phyloP scores from a whole-genome alignment of 192 early-diverging fungal species.

The Rhizophlyctis rosea region DNA sequence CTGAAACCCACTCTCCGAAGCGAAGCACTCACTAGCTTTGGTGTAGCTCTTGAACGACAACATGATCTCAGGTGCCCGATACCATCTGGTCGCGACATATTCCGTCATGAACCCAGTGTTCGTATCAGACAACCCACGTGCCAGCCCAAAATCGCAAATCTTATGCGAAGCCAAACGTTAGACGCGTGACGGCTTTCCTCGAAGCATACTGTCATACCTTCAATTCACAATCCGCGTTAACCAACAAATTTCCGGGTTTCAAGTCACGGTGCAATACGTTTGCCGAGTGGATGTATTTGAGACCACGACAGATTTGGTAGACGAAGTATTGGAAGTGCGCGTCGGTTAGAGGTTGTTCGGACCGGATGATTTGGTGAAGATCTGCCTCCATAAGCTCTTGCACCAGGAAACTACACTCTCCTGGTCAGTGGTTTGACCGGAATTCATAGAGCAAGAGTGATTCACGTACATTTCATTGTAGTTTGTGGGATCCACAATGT shows the following conservation, averaged over 20 bases:
- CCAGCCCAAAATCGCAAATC: conserved; percentile 99
- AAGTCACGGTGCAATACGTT: conserved; percentile 93
- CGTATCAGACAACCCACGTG: conserved; percentile 82
- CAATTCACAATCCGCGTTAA: conserved; percentile 97
- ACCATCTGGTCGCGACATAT: conserved; percentile 99
- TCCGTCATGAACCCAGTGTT: conserved; percentile 97
- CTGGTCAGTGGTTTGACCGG: not conserved
- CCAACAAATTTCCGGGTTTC: conserved; percentile 92
- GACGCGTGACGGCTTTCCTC: too few relatives aligned
- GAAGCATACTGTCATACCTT: too few relatives aligned
- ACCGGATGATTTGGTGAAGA: conserved; percentile 85
- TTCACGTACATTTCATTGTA: conserved; percentile 49
- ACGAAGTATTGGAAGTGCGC: conserved; percentile 89
- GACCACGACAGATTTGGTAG: conserved; percentile 83
- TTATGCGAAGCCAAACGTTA: too few relatives aligned
- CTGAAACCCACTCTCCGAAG: too few relatives aligned
- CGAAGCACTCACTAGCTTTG: conserved; percentile 74
- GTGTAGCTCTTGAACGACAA: conserved; percentile 97
- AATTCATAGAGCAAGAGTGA: conserved; percentile 5
- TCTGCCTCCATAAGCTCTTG: conserved; percentile 88
- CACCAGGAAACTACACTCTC: conserved; percentile 38
- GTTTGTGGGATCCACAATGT: conserved; percentile 55
- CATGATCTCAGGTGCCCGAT: conserved; percentile 98
- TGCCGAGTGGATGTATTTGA: conserved; percentile 93
- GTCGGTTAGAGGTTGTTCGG: conserved; percentile 74